These are phyloP conservation scores for Neostapfia colusana DNA, from an alignment of 176 grass and related monocot genomes.

Conservation along the genomic window DNA sequence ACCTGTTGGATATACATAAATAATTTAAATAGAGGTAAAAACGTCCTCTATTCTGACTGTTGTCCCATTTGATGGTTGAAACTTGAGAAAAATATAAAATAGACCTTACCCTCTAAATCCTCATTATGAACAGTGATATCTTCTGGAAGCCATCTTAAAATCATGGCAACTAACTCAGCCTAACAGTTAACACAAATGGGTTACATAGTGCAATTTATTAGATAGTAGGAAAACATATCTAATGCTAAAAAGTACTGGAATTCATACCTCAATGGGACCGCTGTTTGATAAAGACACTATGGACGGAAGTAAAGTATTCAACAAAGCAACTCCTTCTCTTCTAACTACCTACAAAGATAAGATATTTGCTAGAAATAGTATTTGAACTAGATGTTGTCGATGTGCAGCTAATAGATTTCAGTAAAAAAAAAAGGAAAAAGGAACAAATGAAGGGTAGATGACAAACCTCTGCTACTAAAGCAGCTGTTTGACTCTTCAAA, in stretches of 20 bases:
- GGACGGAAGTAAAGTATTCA: conserved; percentile 77
- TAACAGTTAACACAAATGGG: conserved; percentile 40
- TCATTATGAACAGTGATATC: conserved; percentile 99
- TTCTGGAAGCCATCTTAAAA: conserved; percentile 97
- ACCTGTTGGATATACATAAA: conserved; percentile 51
- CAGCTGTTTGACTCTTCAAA: conserved; percentile 98
- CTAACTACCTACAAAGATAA: conserved; percentile 74
- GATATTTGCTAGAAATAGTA: conserved; percentile 33
- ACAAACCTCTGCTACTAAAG: conserved; percentile 87
- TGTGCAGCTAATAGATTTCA: conserved; percentile 2
- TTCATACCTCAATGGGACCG: conserved; percentile 73
- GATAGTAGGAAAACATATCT: conserved; percentile 28
- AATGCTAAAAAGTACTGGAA: conserved; percentile 19
- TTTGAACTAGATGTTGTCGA: conserved; percentile 2
- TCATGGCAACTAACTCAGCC: conserved; percentile 97
- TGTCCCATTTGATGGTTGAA: conserved; percentile 14
- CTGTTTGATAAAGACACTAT: conserved; percentile 76
- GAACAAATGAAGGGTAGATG: conserved; percentile 21
- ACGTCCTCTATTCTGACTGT: background rate
- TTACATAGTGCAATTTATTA: conserved; percentile 24
- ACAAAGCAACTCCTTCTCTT: conserved; percentile 86
- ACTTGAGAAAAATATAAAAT: background rate
- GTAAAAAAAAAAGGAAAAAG: background rate
- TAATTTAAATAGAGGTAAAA: conserved; percentile 29
- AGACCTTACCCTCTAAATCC: conserved; percentile 81